Evolutionary conservation across 164 flowering plant genomes (phyloP), one percentile per base, ranked within the genome.

Genomic region (Protea cynaroides): DNA sequence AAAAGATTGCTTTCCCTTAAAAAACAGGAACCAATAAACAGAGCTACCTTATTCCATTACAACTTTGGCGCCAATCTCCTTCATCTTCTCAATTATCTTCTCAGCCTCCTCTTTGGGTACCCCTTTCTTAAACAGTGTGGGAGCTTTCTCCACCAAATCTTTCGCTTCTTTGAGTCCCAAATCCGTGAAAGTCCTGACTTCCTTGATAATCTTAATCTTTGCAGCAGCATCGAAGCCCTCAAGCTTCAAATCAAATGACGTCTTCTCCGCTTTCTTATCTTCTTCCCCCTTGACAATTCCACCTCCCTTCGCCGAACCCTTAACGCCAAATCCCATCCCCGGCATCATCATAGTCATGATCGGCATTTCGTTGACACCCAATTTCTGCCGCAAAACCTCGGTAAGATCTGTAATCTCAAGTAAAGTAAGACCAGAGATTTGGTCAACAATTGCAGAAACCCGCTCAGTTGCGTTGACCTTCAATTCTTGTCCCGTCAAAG

Each of bases 161-260:
- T 76, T 76, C n/a, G 79, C 79, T 38, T 76, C 79, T 58, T 76
- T 76, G 7, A 76, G 63, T 37, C 79, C 79, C 69, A 76, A 67
- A 67, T 79, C 87, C 50, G 96, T 92, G 71, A 84, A 88, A 51
- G 81, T 66, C 67, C 96, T 85, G 65, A 90, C 96, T 68, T 92
- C 98, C 80, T 92, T 92, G 34, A 90, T 92, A 65, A 92, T 80
- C 80, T 88, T 92, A 61, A 93, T 82, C 89, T 88, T 93, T 21
- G 85, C 69, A 5, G 80, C 88, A 0, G 96, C 88, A 53, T 90
- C 98, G 37, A 79, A 90, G 7, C 82, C 88, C 62, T 93, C 94
- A 22, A 90, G 79, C 77, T 84, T 93, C 81, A 93, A 66, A 76
- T 93, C 96, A 62, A 87, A 93, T 3, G 83, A 80, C 23, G 94